These are phyloP conservation scores for Polygonum aviculare DNA, from an alignment of 148 eudicot species.

Conservation along the genomic window DNA sequence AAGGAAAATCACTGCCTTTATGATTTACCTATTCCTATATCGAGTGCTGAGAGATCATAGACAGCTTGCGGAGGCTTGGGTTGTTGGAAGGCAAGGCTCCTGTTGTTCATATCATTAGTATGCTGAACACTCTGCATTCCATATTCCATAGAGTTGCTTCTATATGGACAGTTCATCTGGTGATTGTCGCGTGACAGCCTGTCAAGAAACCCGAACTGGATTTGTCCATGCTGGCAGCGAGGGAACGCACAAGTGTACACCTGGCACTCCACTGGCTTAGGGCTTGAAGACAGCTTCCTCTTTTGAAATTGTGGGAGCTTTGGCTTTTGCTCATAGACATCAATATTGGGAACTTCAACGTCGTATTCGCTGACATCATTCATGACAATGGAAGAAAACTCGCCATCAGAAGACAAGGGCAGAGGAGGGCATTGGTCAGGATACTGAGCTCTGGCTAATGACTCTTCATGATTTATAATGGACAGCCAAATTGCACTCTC, in stretches of 20 bases:
- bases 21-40: background rate
- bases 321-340: constrained; percentile 9
- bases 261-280: constrained; percentile 26
- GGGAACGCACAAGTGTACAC: constrained; percentile 41
- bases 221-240: constrained; percentile 42
- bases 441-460: constrained; percentile 20
- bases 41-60: constrained; percentile 29
- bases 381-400: constrained; percentile 14
- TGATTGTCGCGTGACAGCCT: constrained; percentile 41
- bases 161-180: constrained; percentile 37
- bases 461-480: constrained; percentile 31
- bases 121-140: constrained; percentile 25
- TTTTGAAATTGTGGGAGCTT: background rate
- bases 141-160: constrained; percentile 15
- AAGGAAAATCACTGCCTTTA: too few species aligned
- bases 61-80: constrained; percentile 1
- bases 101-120: constrained; percentile 32
- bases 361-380: constrained; percentile 28
- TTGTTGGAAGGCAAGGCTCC: constrained; percentile 28
- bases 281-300: constrained; percentile 27
- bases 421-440: constrained; percentile 22
- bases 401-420: constrained; percentile 11
- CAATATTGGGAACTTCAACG: constrained; percentile 19
- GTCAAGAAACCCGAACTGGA: constrained; percentile 33
- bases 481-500: constrained; percentile 32